Conservation (phyloP, 2,329 filamentous ascomycete genomes). For the Cladophialophora psammophila region DNA sequence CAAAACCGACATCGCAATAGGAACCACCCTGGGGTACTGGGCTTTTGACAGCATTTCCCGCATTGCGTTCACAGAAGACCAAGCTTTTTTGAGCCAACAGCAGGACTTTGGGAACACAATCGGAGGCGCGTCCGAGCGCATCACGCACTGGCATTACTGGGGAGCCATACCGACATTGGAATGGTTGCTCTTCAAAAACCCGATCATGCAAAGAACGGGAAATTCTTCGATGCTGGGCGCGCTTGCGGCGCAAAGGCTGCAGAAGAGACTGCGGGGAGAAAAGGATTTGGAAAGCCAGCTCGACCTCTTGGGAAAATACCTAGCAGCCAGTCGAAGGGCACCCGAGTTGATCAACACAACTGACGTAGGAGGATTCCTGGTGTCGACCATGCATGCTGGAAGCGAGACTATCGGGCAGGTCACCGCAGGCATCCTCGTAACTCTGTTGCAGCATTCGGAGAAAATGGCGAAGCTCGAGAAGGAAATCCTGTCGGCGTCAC, state of each 20-base stretch:
- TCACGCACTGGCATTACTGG: constrained; percentile 25
- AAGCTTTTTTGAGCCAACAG: constrained; percentile 16
- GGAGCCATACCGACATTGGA: constrained; percentile 17
- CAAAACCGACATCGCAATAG: constrained; percentile 17
- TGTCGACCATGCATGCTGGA: constrained; percentile 35
- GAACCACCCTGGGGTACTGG: constrained; percentile 13
- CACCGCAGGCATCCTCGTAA: constrained; percentile 38
- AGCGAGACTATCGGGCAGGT: constrained; percentile 29
- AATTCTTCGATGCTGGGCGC: constrained; percentile 16
- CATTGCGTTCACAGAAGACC: constrained; percentile 25
- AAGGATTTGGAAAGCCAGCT: constrained; percentile 49
- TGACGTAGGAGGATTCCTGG: constrained; percentile 26
- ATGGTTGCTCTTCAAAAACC: constrained; percentile 31
- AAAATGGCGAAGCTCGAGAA: constrained; percentile 22
- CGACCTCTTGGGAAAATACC: constrained; percentile 75
- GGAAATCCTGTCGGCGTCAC: constrained; percentile 26
- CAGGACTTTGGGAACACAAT: constrained; percentile 21
- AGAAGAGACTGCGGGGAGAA: constrained; percentile 8
- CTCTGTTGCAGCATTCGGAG: constrained; percentile 56
- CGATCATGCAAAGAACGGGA: constrained; percentile 9
- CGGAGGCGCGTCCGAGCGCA: constrained; percentile 7
- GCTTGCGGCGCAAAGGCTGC: constrained; percentile 16
- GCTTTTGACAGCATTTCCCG: constrained; percentile 30
- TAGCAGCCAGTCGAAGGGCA: constrained; percentile 71
- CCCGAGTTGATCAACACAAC: constrained; percentile 17